phyloP scores from a whole-genome alignment of 345 rosid genomes.

The Salix koriyanagi region DNA sequence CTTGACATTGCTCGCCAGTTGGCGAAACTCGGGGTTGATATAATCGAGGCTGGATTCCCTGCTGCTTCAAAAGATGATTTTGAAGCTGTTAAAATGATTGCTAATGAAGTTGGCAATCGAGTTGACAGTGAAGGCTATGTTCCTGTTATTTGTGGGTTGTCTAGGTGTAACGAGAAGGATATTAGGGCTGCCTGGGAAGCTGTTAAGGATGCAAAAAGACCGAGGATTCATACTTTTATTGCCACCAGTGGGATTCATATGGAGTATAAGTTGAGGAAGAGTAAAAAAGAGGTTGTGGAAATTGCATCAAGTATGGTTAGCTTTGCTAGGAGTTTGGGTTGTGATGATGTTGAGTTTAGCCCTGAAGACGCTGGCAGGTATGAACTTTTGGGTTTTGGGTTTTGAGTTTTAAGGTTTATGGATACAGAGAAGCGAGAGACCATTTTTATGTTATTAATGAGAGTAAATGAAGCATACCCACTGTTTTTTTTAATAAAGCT shows the following conservation, averaged over 20 bases:
- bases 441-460: no score
- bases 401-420: neutral
- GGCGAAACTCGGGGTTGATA: slow-evolving; percentile 79
- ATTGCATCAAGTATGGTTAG: slow-evolving; percentile 70
- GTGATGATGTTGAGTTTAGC: slow-evolving; percentile 87
- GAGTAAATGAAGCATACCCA: no score
- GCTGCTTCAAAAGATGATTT: slow-evolving; percentile 89
- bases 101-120: slow-evolving; percentile 65
- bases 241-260: slow-evolving; percentile 86
- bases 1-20: slow-evolving; percentile 86
- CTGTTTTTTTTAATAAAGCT: no score
- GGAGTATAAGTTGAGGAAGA: slow-evolving; percentile 78
- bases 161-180: slow-evolving; percentile 81
- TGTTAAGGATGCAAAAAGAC: slow-evolving; percentile 68
- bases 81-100: slow-evolving; percentile 74
- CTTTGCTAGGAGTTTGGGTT: slow-evolving; percentile 79
- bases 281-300: slow-evolving; percentile 59
- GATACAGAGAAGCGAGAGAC: no score
- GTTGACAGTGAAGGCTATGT: slow-evolving; percentile 61
- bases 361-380: slow-evolving; percentile 97
- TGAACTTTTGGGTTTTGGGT: neutral
- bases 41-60: slow-evolving; percentile 92
- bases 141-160: slow-evolving; percentile 89
- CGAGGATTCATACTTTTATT: slow-evolving; percentile 81
- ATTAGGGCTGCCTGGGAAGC: slow-evolving; percentile 86